Evolutionary conservation across 78 protist species (phyloP).

Genomic region (Chrysochromulina parva): DNA sequence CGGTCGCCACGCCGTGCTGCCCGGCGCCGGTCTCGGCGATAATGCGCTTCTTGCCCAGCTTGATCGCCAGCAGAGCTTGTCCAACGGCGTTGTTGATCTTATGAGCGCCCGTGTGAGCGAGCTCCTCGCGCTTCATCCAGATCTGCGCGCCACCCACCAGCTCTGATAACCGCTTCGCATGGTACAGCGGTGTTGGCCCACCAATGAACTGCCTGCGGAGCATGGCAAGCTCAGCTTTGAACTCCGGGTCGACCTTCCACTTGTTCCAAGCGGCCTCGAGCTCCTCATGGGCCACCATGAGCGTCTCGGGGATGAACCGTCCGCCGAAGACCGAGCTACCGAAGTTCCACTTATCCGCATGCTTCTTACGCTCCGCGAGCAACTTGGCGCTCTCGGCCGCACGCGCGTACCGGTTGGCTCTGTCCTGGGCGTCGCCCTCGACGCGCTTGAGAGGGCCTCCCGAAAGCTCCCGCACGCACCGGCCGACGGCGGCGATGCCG

Average conservation of each 20-base stretch:
- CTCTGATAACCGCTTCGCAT: constrained; percentile 42
- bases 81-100: constrained; percentile 90
- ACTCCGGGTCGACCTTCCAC: constrained; percentile 53
- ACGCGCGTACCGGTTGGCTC: too few relatives aligned
- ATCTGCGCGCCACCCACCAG: constrained; percentile 13
- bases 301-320: constrained; percentile 73
- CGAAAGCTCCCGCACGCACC: too few relatives aligned
- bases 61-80: constrained; percentile 79
- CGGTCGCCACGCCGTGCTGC: constrained; percentile 91
- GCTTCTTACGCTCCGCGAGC: too few relatives aligned
- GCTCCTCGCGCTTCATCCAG: constrained; percentile 58
- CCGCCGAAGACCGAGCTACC: background rate
- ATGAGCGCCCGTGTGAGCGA: constrained; percentile 62
- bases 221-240: constrained; percentile 25
- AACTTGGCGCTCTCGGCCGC: too few relatives aligned
- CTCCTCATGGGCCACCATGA: constrained; percentile 66
- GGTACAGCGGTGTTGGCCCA: constrained; percentile 45
- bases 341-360: too few relatives aligned
- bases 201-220: constrained; percentile 25
- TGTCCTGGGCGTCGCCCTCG: background rate
- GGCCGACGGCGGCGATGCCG: background rate
- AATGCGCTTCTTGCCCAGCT: constrained; percentile 78
- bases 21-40: constrained; percentile 94
- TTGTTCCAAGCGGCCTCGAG: constrained; percentile 49
- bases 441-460: background rate